phyloP scores from a whole-genome alignment of 371 early-diverging fungal genomes.

The Mucor ambiguus region DNA sequence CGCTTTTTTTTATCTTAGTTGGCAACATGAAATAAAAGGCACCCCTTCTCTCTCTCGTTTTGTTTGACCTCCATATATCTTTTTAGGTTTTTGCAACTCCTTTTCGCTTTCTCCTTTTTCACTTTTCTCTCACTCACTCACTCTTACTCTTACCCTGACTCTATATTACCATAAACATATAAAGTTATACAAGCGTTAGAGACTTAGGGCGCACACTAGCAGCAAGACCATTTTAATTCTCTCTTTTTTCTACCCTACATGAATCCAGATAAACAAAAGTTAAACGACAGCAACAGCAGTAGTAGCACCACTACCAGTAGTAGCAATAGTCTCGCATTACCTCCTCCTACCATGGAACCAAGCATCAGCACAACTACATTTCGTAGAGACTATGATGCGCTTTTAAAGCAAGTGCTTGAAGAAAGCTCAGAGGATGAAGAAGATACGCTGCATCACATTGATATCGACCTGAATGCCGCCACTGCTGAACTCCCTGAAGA shows the following conservation, averaged over 20 bases:
- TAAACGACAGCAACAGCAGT: not conserved
- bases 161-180: not conserved
- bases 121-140: too few relatives aligned
- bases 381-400: constrained; percentile 59
- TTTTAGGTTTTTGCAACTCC: not conserved
- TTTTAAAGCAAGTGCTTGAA: constrained; percentile 64
- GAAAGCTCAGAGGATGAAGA: constrained; percentile 49
- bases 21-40: not conserved
- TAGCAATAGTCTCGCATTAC: not conserved
- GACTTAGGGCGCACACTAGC: not conserved
- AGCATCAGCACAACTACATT: constrained; percentile 48
- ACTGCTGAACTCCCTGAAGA: constrained; percentile 56
- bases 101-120: not conserved
- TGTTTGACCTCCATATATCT: not conserved
- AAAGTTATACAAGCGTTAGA: not conserved
- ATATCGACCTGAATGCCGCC: constrained; percentile 47
- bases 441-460: constrained; percentile 28
- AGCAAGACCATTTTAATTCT: not conserved
- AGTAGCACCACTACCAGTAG: not conserved
- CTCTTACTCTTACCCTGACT: not conserved
- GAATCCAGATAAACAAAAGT: constrained; percentile 1
- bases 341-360: constrained; percentile 31
- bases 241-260: not conserved
- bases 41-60: not conserved
- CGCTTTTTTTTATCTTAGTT: not conserved